Conservation (phyloP, 1,284 basidiomycete species). For the Tilletia indica region DNA sequence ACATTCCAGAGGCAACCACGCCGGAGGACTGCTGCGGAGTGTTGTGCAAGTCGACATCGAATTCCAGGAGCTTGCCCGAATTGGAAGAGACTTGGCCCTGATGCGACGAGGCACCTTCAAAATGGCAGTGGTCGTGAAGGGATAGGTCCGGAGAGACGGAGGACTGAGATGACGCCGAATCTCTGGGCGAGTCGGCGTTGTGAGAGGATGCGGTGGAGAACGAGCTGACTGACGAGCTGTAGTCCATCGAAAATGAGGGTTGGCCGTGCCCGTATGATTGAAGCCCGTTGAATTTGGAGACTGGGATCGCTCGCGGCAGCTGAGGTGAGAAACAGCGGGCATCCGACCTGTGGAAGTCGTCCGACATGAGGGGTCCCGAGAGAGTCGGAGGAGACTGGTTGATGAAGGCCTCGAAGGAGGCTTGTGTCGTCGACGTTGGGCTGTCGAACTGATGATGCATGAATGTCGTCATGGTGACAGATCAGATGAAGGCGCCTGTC, state of each 20-base stretch:
- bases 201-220: constrained; percentile 5
- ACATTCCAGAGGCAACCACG: neutral
- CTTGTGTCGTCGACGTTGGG: neutral
- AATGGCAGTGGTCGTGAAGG: neutral
- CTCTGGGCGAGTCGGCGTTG: neutral
- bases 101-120: neutral
- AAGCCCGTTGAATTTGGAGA: neutral
- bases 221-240: constrained; percentile 4
- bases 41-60: constrained; percentile 4
- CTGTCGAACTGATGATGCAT: constrained; percentile 13
- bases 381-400: constrained; percentile 6
- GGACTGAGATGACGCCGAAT: neutral
- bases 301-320: neutral
- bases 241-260: neutral
- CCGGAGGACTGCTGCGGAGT: neutral
- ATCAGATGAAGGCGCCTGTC: neutral
- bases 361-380: neutral
- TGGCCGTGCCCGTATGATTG: neutral
- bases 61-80: neutral
- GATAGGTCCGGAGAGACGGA: constrained; percentile 2
- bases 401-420: constrained; percentile 10
- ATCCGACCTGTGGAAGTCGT: neutral
- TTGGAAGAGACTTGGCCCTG: neutral
- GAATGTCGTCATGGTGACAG: constrained; percentile 4
- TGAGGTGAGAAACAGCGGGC: neutral